phyloP scores from a whole-genome alignment of 2,329 filamentous ascomycete genomes.

The Phymatotrichopsis omnivora region DNA sequence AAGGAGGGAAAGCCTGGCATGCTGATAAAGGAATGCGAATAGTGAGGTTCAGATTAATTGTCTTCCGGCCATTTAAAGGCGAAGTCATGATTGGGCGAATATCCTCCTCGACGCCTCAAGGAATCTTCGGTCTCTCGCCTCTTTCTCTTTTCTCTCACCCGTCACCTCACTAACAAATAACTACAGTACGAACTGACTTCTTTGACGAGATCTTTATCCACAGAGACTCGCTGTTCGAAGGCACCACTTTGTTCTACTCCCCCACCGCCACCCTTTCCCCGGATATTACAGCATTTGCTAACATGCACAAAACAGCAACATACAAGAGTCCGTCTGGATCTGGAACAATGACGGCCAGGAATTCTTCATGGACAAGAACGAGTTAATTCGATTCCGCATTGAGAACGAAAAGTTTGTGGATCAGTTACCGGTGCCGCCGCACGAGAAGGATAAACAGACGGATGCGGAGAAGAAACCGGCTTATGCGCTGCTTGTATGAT shows the following conservation, averaged over 20 bases:
- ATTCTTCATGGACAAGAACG: constrained; percentile 81
- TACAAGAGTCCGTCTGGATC: constrained; percentile 69
- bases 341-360: constrained; percentile 64
- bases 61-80: constrained; percentile 92
- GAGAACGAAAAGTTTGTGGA: constrained; percentile 87
- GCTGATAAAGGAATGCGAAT: background rate
- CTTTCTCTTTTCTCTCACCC: constrained; percentile 18
- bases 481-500: constrained; percentile 49
- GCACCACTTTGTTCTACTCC: constrained; percentile 60
- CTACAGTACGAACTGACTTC: constrained; percentile 56
- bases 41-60: constrained; percentile 89
- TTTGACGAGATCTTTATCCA: constrained; percentile 87
- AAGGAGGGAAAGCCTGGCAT: too few relatives aligned
- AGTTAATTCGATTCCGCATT: constrained; percentile 77
- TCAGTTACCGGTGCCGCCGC: constrained; percentile 62
- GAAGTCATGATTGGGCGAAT: constrained; percentile 85
- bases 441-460: constrained; percentile 50
- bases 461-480: constrained; percentile 54
- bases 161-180: background rate
- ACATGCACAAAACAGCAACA: constrained; percentile 44
- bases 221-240: constrained; percentile 60
- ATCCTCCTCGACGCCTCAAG: constrained; percentile 58
- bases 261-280: background rate
- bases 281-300: background rate
- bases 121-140: constrained; percentile 68